phyloP scores from a whole-genome alignment of 805 yeast species.

The Debaryomyces tyrocola region DNA sequence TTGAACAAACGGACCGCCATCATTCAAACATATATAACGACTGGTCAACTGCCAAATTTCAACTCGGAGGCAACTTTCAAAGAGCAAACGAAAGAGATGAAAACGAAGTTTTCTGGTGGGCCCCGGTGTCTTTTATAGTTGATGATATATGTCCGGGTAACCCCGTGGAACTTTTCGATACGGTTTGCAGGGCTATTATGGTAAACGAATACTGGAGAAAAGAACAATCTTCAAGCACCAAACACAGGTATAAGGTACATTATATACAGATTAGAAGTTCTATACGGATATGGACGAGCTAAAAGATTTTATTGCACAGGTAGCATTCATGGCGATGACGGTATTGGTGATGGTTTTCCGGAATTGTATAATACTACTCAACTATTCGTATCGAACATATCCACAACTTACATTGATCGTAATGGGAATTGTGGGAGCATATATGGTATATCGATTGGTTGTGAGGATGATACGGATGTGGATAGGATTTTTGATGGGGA shows the following conservation, averaged over 20 bases:
- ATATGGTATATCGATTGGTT: slow-evolving; percentile 17
- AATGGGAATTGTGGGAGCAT: slow-evolving; percentile 12
- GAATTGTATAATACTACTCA: slow-evolving; percentile 9
- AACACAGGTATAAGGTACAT: background rate
- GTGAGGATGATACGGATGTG: slow-evolving; percentile 18
- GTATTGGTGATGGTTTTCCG: slow-evolving; percentile 12
- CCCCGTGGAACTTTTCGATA: slow-evolving; percentile 4
- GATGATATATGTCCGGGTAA: slow-evolving; percentile 17
- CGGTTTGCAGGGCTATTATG: background rate
- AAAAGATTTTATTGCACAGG: slow-evolving; percentile 11
- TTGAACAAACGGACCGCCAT: slow-evolving; percentile 15
- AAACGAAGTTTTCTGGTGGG: slow-evolving; percentile 1
- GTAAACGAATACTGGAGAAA: background rate
- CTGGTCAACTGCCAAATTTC: slow-evolving; percentile 31
- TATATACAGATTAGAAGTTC: background rate
- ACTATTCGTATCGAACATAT: slow-evolving; percentile 12
- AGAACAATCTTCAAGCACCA: background rate
- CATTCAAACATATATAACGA: slow-evolving; percentile 8
- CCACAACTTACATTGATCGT: slow-evolving; percentile 19
- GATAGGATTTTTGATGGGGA: slow-evolving; percentile 17
- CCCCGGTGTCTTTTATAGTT: slow-evolving; percentile 7
- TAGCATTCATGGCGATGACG: slow-evolving; percentile 9
- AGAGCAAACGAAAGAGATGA: slow-evolving; percentile 14
- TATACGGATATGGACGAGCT: slow-evolving; percentile 5
- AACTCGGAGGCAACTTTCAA: slow-evolving; percentile 43